Evolutionary conservation across 768 basidiomycete species (phyloP).

Genomic region (Tulasnella sp.): DNA sequence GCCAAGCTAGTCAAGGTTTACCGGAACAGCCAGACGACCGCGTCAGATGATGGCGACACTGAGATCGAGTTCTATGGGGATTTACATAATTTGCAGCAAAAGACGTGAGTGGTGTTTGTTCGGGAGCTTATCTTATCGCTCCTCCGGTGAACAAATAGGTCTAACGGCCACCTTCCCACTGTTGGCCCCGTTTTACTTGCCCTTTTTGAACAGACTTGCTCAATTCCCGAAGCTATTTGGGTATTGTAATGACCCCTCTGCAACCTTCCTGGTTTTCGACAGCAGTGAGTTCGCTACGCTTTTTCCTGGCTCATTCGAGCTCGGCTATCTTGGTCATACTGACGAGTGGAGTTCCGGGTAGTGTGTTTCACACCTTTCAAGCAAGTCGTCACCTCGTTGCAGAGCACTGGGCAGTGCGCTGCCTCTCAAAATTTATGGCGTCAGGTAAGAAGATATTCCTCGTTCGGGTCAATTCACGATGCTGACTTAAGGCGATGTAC

Average conservation of each 20-base stretch:
- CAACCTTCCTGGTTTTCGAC: background rate
- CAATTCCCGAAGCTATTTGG: background rate
- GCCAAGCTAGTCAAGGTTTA: background rate
- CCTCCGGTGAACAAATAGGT: background rate
- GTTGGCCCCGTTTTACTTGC: background rate
- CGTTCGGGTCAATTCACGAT: background rate
- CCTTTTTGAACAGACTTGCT: background rate
- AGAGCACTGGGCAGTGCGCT: background rate
- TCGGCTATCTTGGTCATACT: background rate
- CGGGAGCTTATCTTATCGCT: background rate
- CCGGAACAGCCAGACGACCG: background rate
- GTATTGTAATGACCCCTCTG: background rate
- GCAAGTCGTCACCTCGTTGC: background rate
- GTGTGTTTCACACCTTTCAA: background rate
- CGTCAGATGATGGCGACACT: background rate
- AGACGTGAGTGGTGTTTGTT: background rate
- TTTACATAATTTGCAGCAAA: background rate
- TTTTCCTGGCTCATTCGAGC: background rate
- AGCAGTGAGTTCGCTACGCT: background rate
- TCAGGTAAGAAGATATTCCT: background rate
- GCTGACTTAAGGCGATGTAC: background rate
- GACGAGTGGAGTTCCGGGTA: background rate
- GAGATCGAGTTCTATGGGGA: background rate
- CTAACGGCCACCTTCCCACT: background rate
- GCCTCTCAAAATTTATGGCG: background rate